Base-by-base conservation (phyloP, 1,284 basidiomycete species). In the Pterulicium gracile region DNA sequence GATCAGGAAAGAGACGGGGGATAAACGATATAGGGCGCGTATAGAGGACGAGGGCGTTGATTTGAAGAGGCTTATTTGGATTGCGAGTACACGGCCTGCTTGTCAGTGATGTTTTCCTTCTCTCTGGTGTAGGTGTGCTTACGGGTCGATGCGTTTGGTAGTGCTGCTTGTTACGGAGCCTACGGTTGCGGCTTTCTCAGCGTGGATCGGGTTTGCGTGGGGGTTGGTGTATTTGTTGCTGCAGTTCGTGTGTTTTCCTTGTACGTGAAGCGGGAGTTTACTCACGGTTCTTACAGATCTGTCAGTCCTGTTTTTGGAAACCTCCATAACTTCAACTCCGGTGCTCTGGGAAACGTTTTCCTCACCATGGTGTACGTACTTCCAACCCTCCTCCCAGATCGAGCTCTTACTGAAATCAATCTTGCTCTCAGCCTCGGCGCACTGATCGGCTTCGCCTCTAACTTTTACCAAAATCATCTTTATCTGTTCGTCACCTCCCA, bases 151-250 rank as follows among this genome's bases (percentile, higher is more conserved):
- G 27, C n/a, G n/a, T n/a, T 36, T 15, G 43, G 0, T 46, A 81
- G 76, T 73, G 50, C 66, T 89, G 43, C 61, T 89, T 45, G 47
- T 78, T 27, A 86, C 85, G 0, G 89, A 93, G 55, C 86, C 85
- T 0, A 72, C 88, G 24, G 86, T 91, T 1, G 65, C 73, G 5
- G 75, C 77, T 52, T 82, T 90, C 27, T 32, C 60, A 83, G 81
- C 49, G 81, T 84, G 86, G 87, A 64, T 80, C 43, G 82, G 81
- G 1, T 79, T 86, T 49, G 74, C 73, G 1, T 91, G 87, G 88
- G 88, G 88, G 0, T 73, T 91, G 10, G 61, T 84, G 42, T 91
- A 79, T 57, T 76, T 74, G 49, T 63, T 87, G 49, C 66, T 89
- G 22, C 77, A 79, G 70, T 83, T 52, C 10, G 73, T 63, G 7